Evolutionary conservation across 2,329 filamentous ascomycete species (phyloP).

Genomic region (Ceratocystiopsis sp.): DNA sequence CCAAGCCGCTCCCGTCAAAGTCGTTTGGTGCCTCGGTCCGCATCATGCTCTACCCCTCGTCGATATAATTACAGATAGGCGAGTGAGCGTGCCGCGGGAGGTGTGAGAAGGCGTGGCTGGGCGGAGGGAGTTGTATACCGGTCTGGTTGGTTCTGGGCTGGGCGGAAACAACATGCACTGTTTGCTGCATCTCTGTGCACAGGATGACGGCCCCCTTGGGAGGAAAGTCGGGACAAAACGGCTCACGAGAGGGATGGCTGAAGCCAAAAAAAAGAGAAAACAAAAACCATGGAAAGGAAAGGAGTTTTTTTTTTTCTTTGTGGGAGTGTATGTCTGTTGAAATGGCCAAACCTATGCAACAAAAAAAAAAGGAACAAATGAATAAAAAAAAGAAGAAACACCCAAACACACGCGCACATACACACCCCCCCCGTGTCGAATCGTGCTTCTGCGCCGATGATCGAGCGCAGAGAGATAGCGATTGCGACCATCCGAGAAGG

Average conservation of each 20-base stretch:
- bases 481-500: no score
- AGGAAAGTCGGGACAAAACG: not conserved
- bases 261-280: not conserved
- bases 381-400: no score
- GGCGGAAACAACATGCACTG: not conserved
- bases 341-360: not conserved
- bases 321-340: no score
- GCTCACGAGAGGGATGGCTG: not conserved
- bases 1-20: slow-evolving; percentile 86
- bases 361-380: not conserved
- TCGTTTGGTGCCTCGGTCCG: slow-evolving; percentile 92
- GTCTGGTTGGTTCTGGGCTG: not conserved
- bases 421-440: no score
- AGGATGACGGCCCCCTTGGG: no score
- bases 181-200: no score
- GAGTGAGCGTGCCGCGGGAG: slow-evolving; percentile 13
- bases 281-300: not conserved
- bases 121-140: not conserved
- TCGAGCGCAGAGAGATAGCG: no score
- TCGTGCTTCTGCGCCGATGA: no score
- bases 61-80: slow-evolving; percentile 51
- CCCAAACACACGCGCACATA: no score
- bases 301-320: not conserved
- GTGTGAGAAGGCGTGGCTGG: slow-evolving; percentile 9
- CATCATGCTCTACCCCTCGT: slow-evolving; percentile 95